These are phyloP conservation scores for Cupressus sempervirens DNA, from an alignment of 75 land plant species.

Conservation along the genomic window DNA sequence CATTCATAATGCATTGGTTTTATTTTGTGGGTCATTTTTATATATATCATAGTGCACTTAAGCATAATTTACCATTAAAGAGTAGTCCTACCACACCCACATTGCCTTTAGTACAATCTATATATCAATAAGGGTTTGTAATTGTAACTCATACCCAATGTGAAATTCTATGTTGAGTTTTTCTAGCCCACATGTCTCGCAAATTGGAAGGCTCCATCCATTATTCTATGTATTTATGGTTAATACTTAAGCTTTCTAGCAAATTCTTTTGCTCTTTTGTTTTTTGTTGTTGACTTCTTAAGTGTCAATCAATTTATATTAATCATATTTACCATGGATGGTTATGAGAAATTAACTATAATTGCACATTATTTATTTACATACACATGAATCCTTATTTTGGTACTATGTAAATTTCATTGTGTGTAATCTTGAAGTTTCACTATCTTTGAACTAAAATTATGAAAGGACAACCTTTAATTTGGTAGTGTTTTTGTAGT, in stretches of 20 bases:
- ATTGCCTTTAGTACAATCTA: not conserved
- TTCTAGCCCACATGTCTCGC: not conserved
- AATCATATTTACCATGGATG: not conserved
- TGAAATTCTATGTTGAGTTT: not conserved
- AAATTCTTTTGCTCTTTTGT: not conserved
- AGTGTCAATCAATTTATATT: not conserved
- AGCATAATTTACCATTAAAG: no score
- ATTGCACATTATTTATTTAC: not conserved
- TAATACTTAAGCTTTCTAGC: not conserved
- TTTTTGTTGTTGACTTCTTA: not conserved
- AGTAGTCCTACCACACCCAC: no score
- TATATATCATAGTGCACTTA: not conserved
- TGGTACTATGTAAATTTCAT: not conserved
- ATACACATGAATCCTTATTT: not conserved
- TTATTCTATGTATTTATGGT: not conserved
- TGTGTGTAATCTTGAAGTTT: not conserved
- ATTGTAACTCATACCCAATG: not conserved
- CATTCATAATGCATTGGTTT: not conserved
- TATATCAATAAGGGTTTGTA: not conserved
- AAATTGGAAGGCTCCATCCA: not conserved
- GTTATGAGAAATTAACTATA: no score
- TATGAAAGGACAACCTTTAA: not conserved
- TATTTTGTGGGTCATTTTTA: not conserved
- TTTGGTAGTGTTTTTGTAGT: not conserved
- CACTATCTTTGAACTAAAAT: not conserved